Evolutionary conservation across 768 basidiomycete genomes (phyloP).

Genomic region (Austroboletus eburneus): DNA sequence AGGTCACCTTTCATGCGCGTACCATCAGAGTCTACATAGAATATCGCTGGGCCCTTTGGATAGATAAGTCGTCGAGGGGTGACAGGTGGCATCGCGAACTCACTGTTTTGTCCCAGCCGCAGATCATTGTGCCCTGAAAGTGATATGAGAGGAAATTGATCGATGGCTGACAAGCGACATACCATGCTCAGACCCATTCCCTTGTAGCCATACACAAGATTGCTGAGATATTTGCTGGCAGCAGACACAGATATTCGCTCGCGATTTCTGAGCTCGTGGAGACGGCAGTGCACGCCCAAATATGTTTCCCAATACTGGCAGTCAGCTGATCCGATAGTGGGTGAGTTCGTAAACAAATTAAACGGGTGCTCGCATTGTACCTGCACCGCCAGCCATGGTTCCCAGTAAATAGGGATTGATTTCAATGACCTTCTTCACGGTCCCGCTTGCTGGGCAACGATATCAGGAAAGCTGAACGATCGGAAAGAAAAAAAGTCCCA

Average conservation of each 20-base stretch:
- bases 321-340: conserved; percentile 59
- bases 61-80: conserved; percentile 8
- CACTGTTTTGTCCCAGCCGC: conserved; percentile 98
- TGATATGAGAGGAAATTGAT: conserved; percentile 1
- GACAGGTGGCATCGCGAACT: conserved; percentile 23
- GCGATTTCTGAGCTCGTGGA: conserved; percentile 93
- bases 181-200: conserved; percentile 99
- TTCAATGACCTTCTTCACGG: conserved; percentile 99
- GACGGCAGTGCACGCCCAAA: conserved; percentile 93
- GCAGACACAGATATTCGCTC: conserved; percentile 99
- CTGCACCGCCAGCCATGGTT: conserved; percentile 99
- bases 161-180: conserved; percentile 23
- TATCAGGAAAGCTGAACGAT: not conserved
- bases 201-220: conserved; percentile 97
- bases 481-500: conserved; percentile 34
- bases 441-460: conserved; percentile 71
- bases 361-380: conserved; percentile 38
- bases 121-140: conserved; percentile 94
- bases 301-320: conserved; percentile 99
- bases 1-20: conserved; percentile 92
- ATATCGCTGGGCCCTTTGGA: conserved; percentile 82
- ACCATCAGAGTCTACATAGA: conserved; percentile 98
- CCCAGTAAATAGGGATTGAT: conserved; percentile 99
- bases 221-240: conserved; percentile 95
- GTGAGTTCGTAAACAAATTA: conserved; percentile 4